Evolutionary conservation across 2,329 filamentous ascomycete genomes (phyloP), one percentile per base, ranked within the genome.

Genomic region (Cladophialophora carrionii): DNA sequence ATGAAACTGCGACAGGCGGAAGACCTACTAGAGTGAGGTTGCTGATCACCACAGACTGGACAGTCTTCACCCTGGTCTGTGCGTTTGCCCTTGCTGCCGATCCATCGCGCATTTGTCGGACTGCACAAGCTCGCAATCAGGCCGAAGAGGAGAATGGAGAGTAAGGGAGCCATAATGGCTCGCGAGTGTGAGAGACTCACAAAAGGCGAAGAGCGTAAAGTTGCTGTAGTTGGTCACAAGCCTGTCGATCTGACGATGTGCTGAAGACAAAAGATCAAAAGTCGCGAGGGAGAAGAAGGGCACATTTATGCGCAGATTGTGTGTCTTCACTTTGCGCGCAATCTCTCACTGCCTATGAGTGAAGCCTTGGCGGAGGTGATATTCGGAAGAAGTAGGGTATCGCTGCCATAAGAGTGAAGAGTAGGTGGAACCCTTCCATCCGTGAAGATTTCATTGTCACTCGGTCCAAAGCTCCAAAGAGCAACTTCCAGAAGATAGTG

Each of bases 91-190:
- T 51, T 24, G 9, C 32, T 17, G 12, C 57, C 17, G 22, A 41
- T 14, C 32, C 29, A 37, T n/a, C n/a, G 29, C 3, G 57, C 57
- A 17, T 60, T 29, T 17, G 43, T 43, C n/a, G 46, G 43, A 37
- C 9, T 26, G n/a, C 10, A 37, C 17, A 60, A 46, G n/a, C 46
- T 60, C 4, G 48, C 31, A 46, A 52, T 31, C 9, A 60, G 48
- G n/a, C n/a, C 57, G 14, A 60, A 29, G 46, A 52, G 20, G n/a
- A 60, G 43, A 4, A 60, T 22, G 17, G 14, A n/a, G 22, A 60
- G 6, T 22, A 60, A n/a, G 48, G 20, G 46, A 24, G 32, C 48
- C 57, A 60, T 60, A 17, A 31, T 24, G 31, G 24, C 10, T 0
- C 9, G 22, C 17, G 3, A 58, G 26, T 17, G 8, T 31, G 17